Evolutionary conservation across 2,329 filamentous ascomycete genomes (phyloP).

Genomic region (Colletotrichum sp.): DNA sequence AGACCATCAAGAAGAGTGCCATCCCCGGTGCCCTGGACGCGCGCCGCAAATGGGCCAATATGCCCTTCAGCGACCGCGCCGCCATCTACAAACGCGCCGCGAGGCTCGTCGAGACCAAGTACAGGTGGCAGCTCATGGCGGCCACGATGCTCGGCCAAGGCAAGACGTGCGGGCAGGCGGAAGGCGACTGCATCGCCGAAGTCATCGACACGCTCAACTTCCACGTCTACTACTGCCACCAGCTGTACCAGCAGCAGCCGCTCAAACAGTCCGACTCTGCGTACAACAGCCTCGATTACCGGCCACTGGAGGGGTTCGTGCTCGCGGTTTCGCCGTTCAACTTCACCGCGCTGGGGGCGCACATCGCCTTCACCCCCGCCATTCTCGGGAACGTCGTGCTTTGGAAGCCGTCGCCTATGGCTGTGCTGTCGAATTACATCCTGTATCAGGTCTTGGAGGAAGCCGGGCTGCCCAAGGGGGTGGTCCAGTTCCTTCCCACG

Average conservation of each 20-base stretch:
- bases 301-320: background rate
- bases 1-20: background rate
- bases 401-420: background rate
- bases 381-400: background rate
- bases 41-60: background rate
- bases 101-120: background rate
- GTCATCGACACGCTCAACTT: background rate
- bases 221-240: background rate
- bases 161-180: background rate
- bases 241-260: constrained; percentile 1
- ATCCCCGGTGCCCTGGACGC: background rate
- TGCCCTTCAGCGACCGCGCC: background rate
- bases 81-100: background rate
- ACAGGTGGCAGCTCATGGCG: background rate
- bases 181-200: background rate
- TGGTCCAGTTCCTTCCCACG: background rate
- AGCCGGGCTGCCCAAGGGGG: background rate
- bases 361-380: background rate
- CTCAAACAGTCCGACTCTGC: background rate
- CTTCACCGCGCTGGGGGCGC: background rate
- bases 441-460: background rate
- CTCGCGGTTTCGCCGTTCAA: background rate
- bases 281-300: background rate
- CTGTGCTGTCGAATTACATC: background rate
- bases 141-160: background rate